Conservation (phyloP, 179 eudicot genomes). For the Patellifolia procumbens region DNA sequence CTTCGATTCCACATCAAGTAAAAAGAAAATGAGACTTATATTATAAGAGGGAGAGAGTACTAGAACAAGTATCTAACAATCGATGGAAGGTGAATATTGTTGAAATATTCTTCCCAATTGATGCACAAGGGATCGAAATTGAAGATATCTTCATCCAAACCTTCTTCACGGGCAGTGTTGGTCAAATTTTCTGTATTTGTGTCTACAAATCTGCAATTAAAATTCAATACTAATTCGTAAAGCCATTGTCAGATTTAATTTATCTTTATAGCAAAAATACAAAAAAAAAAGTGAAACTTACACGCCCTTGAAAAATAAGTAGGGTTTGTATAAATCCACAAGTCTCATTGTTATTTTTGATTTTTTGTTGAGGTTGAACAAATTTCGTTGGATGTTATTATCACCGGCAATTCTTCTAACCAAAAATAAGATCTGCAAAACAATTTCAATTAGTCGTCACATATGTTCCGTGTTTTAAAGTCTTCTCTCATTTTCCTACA, state of each 20-base stretch:
- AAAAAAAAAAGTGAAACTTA: neutral
- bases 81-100: constrained; percentile 24
- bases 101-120: constrained; percentile 23
- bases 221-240: neutral
- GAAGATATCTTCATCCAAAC: constrained; percentile 25
- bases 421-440: constrained; percentile 7
- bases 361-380: constrained; percentile 20
- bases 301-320: constrained; percentile 29
- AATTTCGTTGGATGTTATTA: constrained; percentile 8
- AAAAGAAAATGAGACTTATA: too few relatives aligned
- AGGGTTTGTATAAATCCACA: constrained; percentile 24
- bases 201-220: constrained; percentile 21
- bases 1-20: too few relatives aligned
- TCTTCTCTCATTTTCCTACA: too few relatives aligned
- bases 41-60: too few relatives aligned
- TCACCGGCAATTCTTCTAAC: constrained; percentile 10
- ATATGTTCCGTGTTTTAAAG: neutral
- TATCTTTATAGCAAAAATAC: too few relatives aligned
- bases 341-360: constrained; percentile 11
- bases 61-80: constrained; percentile 22
- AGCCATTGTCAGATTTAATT: neutral
- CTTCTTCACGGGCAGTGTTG: constrained; percentile 16
- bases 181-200: constrained; percentile 20
- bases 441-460: too few relatives aligned
- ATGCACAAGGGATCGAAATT: constrained; percentile 24